A percentile compares a stretch with the other conserved stretches of the same genome.
These are phyloP conservation scores for Mycocentrospora acerina DNA, from an alignment of 2,329 filamentous ascomycete genomes.

Conservation along the genomic window DNA sequence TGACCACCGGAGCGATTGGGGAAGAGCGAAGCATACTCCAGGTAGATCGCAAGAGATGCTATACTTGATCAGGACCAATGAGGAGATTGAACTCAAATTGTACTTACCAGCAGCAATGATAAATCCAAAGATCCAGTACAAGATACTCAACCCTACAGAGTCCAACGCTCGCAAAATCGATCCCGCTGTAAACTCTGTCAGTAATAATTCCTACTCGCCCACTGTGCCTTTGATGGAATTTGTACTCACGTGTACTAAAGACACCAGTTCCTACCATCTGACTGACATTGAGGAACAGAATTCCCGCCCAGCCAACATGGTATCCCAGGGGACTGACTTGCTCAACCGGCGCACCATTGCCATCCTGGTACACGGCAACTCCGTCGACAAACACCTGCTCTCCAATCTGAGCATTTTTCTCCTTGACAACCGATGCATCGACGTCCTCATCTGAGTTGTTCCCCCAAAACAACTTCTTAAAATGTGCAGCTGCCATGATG, in stretches of 20 bases:
- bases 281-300: conserved; percentile 33
- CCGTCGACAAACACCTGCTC: conserved; percentile 29
- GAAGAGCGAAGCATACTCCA: conserved; percentile 31
- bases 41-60: conserved; percentile 28
- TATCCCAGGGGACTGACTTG: conserved; percentile 33
- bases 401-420: conserved; percentile 29
- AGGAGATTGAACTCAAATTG: not conserved
- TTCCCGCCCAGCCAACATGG: conserved; percentile 31
- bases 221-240: not conserved
- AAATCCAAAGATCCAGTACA: conserved; percentile 32
- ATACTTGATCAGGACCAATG: not conserved
- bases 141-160: conserved; percentile 9
- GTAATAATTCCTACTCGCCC: not conserved
- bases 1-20: conserved; percentile 32
- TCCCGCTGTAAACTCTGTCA: conserved; percentile 12
- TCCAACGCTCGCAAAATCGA: conserved; percentile 28
- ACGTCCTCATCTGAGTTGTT: conserved; percentile 16
- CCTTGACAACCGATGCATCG: conserved; percentile 17
- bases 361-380: conserved; percentile 27
- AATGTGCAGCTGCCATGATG: conserved; percentile 6
- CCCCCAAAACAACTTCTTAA: conserved; percentile 20
- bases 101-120: conserved; percentile 26
- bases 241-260: conserved; percentile 30
- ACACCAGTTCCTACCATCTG: conserved; percentile 37
- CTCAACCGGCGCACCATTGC: conserved; percentile 32